Percentiles rank a stretch among this genome's conserved stretches.
Evolutionary conservation across 2,329 filamentous ascomycete species (phyloP).

Genomic region (Colletotrichum lini): DNA sequence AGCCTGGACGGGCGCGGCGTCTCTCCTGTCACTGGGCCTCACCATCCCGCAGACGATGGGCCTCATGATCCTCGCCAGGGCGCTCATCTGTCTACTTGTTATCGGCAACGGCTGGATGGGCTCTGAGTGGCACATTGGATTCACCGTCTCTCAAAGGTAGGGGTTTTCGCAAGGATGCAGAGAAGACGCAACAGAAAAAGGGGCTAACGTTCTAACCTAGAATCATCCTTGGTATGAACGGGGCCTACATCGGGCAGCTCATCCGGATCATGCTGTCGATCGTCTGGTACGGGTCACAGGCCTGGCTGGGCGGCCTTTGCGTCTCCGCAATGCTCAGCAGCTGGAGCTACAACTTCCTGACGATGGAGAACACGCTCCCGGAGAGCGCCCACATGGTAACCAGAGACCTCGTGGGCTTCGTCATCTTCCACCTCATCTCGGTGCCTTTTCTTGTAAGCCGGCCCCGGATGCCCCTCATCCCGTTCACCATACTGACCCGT

Average conservation of each 20-base stretch:
- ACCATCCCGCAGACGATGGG: constrained; percentile 44
- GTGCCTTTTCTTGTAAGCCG: constrained; percentile 59
- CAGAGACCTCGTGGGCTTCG: constrained; percentile 63
- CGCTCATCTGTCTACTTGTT: constrained; percentile 41
- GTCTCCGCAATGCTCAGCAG: constrained; percentile 58
- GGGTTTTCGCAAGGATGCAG: constrained; percentile 42
- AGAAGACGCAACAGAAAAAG: background rate
- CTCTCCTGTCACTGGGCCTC: constrained; percentile 41
- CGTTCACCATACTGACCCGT: background rate
- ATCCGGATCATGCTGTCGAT: constrained; percentile 57
- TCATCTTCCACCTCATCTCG: constrained; percentile 66
- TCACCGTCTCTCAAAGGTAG: constrained; percentile 57
- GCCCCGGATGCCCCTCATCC: background rate
- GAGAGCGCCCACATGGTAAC: constrained; percentile 55
- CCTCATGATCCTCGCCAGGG: constrained; percentile 43
- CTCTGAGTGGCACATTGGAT: constrained; percentile 50
- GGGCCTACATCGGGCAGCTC: constrained; percentile 56
- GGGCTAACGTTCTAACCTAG: background rate
- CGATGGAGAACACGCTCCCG: constrained; percentile 61
- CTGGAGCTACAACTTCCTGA: constrained; percentile 61
- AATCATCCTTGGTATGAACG: constrained; percentile 53
- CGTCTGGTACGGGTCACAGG: constrained; percentile 57
- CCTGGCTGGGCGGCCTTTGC: constrained; percentile 46
- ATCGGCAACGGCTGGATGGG: constrained; percentile 47
- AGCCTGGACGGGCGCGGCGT: constrained; percentile 42